These are phyloP conservation scores for Cladosporium sp. DNA, from an alignment of 2,329 filamentous ascomycete genomes.

Conservation along the genomic window DNA sequence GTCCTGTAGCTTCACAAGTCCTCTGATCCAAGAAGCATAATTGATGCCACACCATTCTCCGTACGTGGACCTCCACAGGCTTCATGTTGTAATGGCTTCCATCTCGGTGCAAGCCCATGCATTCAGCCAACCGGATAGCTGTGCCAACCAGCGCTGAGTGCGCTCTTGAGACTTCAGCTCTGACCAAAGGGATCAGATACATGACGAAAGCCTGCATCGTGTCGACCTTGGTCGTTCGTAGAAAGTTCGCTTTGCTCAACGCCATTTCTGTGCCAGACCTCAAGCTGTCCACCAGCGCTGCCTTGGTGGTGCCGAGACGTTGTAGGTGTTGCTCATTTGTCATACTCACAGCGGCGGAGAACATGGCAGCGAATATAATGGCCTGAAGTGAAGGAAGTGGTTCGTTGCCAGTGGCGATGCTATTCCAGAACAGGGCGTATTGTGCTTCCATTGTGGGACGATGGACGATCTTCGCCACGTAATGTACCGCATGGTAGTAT, in stretches of 20 bases:
- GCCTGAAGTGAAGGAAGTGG: conserved; percentile 63
- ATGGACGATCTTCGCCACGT: conserved; percentile 64
- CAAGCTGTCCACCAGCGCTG: conserved; percentile 57
- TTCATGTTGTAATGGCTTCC: conserved; percentile 62
- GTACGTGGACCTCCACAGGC: conserved; percentile 66
- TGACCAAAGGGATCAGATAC: conserved; percentile 71
- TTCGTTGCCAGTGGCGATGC: conserved; percentile 56
- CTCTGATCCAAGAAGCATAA: conserved; percentile 72
- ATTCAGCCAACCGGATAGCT: conserved; percentile 70
- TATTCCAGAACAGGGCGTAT: conserved; percentile 63
- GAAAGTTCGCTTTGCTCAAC: conserved; percentile 64
- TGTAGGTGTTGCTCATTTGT: conserved; percentile 49
- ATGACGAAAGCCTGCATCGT: conserved; percentile 73
- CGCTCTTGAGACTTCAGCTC: conserved; percentile 66
- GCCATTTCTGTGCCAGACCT: conserved; percentile 64
- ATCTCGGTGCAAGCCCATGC: conserved; percentile 72
- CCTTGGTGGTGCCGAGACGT: conserved; percentile 55
- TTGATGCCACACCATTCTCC: conserved; percentile 72
- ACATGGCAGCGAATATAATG: conserved; percentile 64
- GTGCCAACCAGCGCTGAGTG: conserved; percentile 70
- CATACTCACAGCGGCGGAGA: conserved; percentile 66
- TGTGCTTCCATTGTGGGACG: conserved; percentile 61
- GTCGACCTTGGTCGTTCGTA: conserved; percentile 68
- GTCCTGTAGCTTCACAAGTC: conserved; percentile 70
- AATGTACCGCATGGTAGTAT: conserved; percentile 66